Evolutionary conservation across 2,329 filamentous ascomycete species (phyloP), one percentile per base, ranked within the genome.

Genomic region (Nakataea oryzae): DNA sequence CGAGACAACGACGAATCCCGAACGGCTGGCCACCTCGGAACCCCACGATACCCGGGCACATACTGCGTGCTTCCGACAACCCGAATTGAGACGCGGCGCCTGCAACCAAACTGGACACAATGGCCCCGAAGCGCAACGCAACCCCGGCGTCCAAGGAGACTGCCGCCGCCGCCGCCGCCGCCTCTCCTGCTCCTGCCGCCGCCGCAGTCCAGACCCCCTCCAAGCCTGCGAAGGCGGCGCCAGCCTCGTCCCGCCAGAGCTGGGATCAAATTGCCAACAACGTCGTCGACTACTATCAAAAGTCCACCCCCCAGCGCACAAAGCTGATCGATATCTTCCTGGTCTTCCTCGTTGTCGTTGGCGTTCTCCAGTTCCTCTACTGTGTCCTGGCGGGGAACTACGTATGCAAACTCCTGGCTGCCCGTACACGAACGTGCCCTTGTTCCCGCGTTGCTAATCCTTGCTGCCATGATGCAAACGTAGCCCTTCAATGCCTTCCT

Each of bases 401-500:
- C 71, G 95, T 99, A 84, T 65, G 91, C 24, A 21, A 14, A 32
- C 11, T 27, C 32, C 17, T 2, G 54, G 12, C 12, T 13, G 3
- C 6, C 12, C 26, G 21, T 2, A 55, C 21, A 27, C 14, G 14
- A 3, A 27, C 24, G 14, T 41, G 1, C 34, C 21, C 34, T 41
- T 41, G n/a, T 26, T 21, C 27, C 24, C 3, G 2, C 28, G 21
- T n/a, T 24, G 41, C 41, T 50, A n/a, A 50, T n/a, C 11, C 4
- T 50, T 21, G 41, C 1, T n/a, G 13, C 11, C 41, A 17, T 9
- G 17, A 13, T n/a, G n/a, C 58, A 17, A 64, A n/a, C n/a, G n/a
- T 71, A 97, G 93, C 95, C 95, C 12, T 99, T 99, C 82, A 99
- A 99, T 75, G 95, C 96, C 66, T 99, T 99, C 80, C 86, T 99